Evolutionary conservation across 1,139 yeast species (phyloP), one percentile per base, ranked within the genome.

Genomic region (Schwanniomyces etchellsii): DNA sequence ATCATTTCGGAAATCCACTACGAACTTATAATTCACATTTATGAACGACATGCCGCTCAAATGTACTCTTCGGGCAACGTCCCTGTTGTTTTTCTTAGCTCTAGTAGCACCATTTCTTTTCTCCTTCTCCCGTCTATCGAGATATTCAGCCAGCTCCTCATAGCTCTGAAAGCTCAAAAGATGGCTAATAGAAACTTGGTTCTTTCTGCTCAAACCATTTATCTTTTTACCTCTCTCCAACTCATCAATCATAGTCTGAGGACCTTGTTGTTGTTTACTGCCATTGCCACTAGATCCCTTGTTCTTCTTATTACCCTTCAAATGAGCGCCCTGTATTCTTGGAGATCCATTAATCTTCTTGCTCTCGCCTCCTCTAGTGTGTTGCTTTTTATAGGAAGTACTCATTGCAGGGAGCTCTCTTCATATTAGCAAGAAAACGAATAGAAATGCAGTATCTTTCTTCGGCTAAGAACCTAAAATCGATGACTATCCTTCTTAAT

Each of bases 21-120:
- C 72, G 48, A 91, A 83, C 44, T 86, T 76, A 51, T 83, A 89
- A 47, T 84, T 82, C 20, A 89, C 89, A 50, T 91, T 91, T 37
- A 88, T 80, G 44, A 79, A 89, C 4, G 78, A 64, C 59, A 80
- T 74, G 3, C 94, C 94, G 16, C 74, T 75, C 13, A 82, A 57
- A 32, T 69, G 74, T 11, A 62, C 44, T 29, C 52, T 56, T 9
- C 20, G 16, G 12, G 15, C 24, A 13, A 29, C 28, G 14, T 26
- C 29, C 34, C 34, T 29, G 31, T 34, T 7, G 26, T 22, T 12
- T 31, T 26, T 30, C 28, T 16, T 38, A 30, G 17, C 14, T 33
- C 38, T 36, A 14, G 33, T 32, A 18, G 42, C 38, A 33, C 41
- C 46, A 36, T 42, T 48, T 35, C 37, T 50, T 18, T 28, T 31